Base-by-base conservation (phyloP, 352 stramenopile genomes). In the Globisporangium takayamanum region DNA sequence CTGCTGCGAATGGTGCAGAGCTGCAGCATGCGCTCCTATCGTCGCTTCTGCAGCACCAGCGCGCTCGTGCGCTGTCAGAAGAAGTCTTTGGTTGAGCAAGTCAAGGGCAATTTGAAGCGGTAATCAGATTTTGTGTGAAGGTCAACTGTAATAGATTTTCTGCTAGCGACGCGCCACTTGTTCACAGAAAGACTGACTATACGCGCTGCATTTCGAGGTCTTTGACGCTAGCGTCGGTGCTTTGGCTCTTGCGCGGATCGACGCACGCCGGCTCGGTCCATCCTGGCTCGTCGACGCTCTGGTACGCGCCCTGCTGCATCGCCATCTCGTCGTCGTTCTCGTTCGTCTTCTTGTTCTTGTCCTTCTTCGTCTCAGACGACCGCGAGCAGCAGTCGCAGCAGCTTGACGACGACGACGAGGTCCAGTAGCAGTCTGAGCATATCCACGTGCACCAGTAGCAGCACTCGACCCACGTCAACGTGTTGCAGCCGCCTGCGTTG, bases 141-240 rank as follows among this genome's bases (percentile, higher is more conserved):
- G 10, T 39, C 6, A 12, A 10, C 1, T 39, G 6, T 12, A 7
- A 39, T 39, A 39, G 33, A 2, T 11, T 2, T 39, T 39, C 33
- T 36, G 30, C 7, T 8, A 36, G 30, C 3, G 3, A 36, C 22
- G 28, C 2, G 33, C 6, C 8, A 39, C 8, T 39, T 6, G 6
- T 1, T 39, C 33, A 39, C 33, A 33, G 33, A 39, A 16, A 49
- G 44, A 11, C 44, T 15, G 3, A 20, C 45, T 41, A 60, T 20
- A 60, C 55, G 1, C 55, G 55, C 11, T 60, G 55, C 47, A 55
- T 60, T 15, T 55, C 55, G 4, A 50, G 47, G 39, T 55, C 47
- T 20, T 30, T 25, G 10, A 50, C 7, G 25, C 26, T 16, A 5
- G 39, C 39, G 33, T 3, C 33, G 1, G 10, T 39, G 33, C 33